These are phyloP conservation scores for Pichia terricola DNA, from an alignment of 1,139 yeast species.

Conservation along the genomic window DNA sequence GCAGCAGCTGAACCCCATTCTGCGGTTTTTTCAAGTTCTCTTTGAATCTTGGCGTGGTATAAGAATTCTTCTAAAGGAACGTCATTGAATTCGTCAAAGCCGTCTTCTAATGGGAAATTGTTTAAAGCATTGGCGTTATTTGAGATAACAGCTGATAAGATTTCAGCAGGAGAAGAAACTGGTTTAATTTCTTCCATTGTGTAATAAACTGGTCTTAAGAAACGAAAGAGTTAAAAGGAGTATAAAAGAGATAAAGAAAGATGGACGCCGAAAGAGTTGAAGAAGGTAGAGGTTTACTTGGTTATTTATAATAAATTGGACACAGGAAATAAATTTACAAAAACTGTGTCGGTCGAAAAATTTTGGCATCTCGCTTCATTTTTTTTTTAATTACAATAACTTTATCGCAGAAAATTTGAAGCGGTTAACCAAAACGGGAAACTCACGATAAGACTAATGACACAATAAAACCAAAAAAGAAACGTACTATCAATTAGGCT, in stretches of 20 bases:
- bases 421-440: too few relatives aligned
- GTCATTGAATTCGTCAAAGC: constrained; percentile 6
- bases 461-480: too few relatives aligned
- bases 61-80: constrained; percentile 9
- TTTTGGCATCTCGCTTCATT: too few relatives aligned
- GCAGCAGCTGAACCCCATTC: constrained; percentile 11
- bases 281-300: not conserved
- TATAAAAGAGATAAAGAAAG: not conserved
- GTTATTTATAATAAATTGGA: too few relatives aligned
- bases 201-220: not conserved
- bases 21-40: constrained; percentile 8
- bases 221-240: not conserved
- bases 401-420: too few relatives aligned
- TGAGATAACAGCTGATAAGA: constrained; percentile 4
- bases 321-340: too few relatives aligned
- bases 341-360: too few relatives aligned
- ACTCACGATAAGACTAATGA: too few relatives aligned
- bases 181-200: constrained; percentile 5
- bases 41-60: constrained; percentile 7
- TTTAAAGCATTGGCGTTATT: constrained; percentile 8
- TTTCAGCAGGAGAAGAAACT: not conserved
- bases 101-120: constrained; percentile 4
- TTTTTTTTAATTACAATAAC: too few relatives aligned
- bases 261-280: not conserved
- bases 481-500: too few relatives aligned